These are phyloP conservation scores for Yarrowia sp. DNA, from an alignment of 805 yeast species.

Conservation along the genomic window DNA sequence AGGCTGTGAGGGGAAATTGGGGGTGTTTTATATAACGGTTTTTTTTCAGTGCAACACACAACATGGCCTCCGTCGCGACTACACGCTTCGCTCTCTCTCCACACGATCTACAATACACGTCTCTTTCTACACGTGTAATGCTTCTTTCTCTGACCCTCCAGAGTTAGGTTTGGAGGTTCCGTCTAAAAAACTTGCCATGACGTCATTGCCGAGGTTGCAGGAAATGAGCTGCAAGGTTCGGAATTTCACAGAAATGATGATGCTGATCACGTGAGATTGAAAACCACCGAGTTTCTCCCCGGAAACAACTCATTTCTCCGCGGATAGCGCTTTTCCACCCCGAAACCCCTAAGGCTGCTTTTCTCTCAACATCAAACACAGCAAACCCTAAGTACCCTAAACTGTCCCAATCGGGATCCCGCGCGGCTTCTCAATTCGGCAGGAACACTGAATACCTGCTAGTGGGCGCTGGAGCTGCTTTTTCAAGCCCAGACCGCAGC, in stretches of 20 bases:
- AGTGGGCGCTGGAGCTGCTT: too few species aligned
- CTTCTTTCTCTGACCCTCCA: background rate
- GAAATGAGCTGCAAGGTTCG: too few species aligned
- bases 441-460: background rate
- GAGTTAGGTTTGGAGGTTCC: too few species aligned
- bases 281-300: background rate
- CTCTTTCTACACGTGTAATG: slow-evolving; percentile 11
- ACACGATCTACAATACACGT: background rate
- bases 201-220: too few species aligned
- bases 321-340: too few species aligned
- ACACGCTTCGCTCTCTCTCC: too few species aligned
- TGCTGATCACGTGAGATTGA: too few species aligned
- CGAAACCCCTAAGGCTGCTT: background rate
- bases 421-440: slow-evolving; percentile 13
- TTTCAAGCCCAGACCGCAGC: too few species aligned
- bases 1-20: background rate
- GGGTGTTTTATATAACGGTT: background rate
- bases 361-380: background rate
- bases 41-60: background rate
- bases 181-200: too few species aligned
- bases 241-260: too few species aligned
- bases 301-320: too few species aligned
- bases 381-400: background rate
- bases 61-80: background rate
- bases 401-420: slow-evolving; percentile 9